phyloP scores from a whole-genome alignment of 208 protist genomes.

The Acanthamoeba comandoni region DNA sequence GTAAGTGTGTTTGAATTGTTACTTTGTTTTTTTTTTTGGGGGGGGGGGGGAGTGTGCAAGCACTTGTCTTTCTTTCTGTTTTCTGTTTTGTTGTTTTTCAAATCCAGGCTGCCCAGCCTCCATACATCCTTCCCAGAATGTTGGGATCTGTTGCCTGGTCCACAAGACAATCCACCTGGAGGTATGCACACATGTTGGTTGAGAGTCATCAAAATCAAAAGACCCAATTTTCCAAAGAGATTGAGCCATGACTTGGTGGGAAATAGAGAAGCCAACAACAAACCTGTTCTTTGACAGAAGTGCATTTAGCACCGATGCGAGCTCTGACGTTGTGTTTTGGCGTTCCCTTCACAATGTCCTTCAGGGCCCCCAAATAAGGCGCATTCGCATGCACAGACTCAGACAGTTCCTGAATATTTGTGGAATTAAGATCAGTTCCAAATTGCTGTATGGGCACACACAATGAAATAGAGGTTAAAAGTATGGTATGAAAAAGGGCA shows the following conservation, averaged over 20 bases:
- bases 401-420: conserved; percentile 64
- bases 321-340: conserved; percentile 80
- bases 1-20: too few relatives aligned
- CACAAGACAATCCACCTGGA: conserved; percentile 91
- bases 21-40: too few relatives aligned
- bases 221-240: conserved; percentile 41
- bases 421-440: neutral
- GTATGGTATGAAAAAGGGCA: too few relatives aligned
- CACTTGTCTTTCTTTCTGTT: too few relatives aligned
- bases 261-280: neutral
- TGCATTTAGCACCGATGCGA: conserved; percentile 55
- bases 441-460: too few relatives aligned
- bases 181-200: too few relatives aligned
- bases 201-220: too few relatives aligned
- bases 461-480: too few relatives aligned
- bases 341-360: conserved; percentile 79
- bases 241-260: neutral
- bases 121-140: conserved; percentile 89
- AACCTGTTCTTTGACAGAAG: conserved; percentile 60
- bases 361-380: conserved; percentile 50
- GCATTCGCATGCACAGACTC: conserved; percentile 77
- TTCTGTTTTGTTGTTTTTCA: too few relatives aligned
- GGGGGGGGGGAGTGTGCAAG: too few relatives aligned
- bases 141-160: conserved; percentile 91
- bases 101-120: conserved; percentile 81